Percentiles rank a stretch among this genome's conserved stretches.
phyloP scores from a whole-genome alignment of 1,284 basidiomycete genomes.

The Pseudozyma tsukubaensis region DNA sequence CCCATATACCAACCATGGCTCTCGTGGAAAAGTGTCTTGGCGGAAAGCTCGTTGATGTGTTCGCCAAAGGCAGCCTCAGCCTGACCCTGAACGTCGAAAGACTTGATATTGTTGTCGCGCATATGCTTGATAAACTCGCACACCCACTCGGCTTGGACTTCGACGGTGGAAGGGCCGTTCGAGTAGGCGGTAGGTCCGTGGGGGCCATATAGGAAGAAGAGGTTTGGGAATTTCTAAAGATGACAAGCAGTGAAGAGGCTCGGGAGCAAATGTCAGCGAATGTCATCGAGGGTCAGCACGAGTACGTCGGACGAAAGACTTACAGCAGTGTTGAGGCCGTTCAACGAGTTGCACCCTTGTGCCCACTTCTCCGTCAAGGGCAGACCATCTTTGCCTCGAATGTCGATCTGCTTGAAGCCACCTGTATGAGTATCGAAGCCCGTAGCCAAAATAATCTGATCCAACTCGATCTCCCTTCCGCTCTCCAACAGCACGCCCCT shows the following conservation, averaged over 20 bases:
- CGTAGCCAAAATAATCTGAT: conserved; percentile 65
- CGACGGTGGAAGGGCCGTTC: conserved; percentile 51
- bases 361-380: conserved; percentile 52
- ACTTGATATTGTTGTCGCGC: conserved; percentile 46
- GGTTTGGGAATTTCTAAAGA: conserved; percentile 50
- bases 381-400: conserved; percentile 46
- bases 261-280: neutral
- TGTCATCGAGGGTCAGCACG: neutral
- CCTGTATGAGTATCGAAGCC: conserved; percentile 67
- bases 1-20: conserved; percentile 58
- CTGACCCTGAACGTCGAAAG: conserved; percentile 41
- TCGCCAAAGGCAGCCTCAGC: conserved; percentile 50
- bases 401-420: conserved; percentile 58
- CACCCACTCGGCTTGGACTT: conserved; percentile 52
- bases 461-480: conserved; percentile 67
- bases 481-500: conserved; percentile 72
- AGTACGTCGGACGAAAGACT: conserved; percentile 2
- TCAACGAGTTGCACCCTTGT: conserved; percentile 51
- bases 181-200: conserved; percentile 52
- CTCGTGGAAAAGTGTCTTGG: conserved; percentile 53
- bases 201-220: conserved; percentile 59
- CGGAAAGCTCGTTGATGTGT: conserved; percentile 51
- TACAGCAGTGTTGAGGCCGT: conserved; percentile 50
- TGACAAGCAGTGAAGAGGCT: neutral
- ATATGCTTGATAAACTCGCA: conserved; percentile 47